Base-by-base conservation (phyloP, 768 basidiomycete genomes). In the Antrodiella citrinella region DNA sequence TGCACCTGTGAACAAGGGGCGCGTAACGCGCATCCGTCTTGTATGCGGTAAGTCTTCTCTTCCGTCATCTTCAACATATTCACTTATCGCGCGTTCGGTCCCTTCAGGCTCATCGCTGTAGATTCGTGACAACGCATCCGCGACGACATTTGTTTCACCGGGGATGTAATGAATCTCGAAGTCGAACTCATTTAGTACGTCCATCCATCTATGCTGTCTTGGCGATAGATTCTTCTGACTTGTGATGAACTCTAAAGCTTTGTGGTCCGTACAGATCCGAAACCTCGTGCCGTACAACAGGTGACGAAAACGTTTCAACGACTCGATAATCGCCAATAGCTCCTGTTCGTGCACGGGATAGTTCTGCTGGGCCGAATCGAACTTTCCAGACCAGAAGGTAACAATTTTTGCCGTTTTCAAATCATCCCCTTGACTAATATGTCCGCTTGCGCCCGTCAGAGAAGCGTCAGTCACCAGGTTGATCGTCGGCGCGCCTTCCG, bases 311-410 rank as follows among this genome's bases (percentile, higher is more conserved):
- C 56, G 56, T 48, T 61, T 53, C 43, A 75, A 49, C 0, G 69
- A 61, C 40, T 73, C 69, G 0, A 75, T 57, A 0, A 67, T 64
- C 0, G 64, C 62, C n/a, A 67, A 46, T 10, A 65, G 46, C 39
- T 73, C 72, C 7, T 65, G 56, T 51, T 72, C 70, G 48, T 67
- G 67, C 0, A 69, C 67, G 18, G 67, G 62, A 45, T 74, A 72
- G 42, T 62, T 60, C 23, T 57, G 56, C 42, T 66, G 62, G 0
- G 62, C 57, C 0, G 58, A 26, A 9, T 51, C 58, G 19, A 66
- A 58, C 40, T 67, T 67, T n/a, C 52, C 60, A 0, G 58, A 67
- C 53, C 50, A 63, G 43, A 66, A 65, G 2, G 55, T 58, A 3
- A 59, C 54, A 12, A 59, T 48, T 5, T 49, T 20, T 1, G 55